These are phyloP conservation scores for Bimuria novae-zelandiae DNA, from an alignment of 2,329 filamentous ascomycete genomes.

Conservation along the genomic window DNA sequence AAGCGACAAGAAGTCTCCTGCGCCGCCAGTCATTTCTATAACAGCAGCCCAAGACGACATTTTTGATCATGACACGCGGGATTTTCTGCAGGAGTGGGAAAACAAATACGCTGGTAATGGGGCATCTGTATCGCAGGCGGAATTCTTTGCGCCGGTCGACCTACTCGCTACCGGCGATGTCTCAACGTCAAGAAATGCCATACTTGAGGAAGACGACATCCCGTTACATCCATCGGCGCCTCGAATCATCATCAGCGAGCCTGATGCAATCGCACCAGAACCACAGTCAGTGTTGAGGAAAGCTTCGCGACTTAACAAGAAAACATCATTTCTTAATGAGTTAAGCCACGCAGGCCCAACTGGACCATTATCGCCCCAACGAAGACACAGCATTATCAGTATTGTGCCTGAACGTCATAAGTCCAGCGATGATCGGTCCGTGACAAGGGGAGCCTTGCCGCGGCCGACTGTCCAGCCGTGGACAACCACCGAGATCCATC, in stretches of 20 bases:
- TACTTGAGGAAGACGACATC: constrained; percentile 5
- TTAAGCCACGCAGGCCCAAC: not conserved
- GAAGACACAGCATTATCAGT: constrained; percentile 3
- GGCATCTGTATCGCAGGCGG: constrained; percentile 7
- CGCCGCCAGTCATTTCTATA: constrained; percentile 1
- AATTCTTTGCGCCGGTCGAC: constrained; percentile 7
- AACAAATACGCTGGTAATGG: constrained; percentile 1
- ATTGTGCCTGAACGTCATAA: not conserved
- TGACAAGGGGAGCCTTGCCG: not conserved
- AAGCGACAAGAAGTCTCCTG: not conserved
- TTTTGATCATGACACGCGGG: not conserved
- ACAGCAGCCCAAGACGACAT: constrained; percentile 1
- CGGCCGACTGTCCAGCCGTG: constrained; percentile 2
- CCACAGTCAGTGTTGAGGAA: not conserved
- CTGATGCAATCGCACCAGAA: not conserved
- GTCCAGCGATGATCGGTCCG: not conserved
- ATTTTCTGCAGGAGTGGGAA: not conserved
- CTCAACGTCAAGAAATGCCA: not conserved
- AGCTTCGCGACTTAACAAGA: not conserved
- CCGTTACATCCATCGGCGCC: constrained; percentile 4
- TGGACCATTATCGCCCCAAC: not conserved
- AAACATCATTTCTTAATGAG: not conserved
- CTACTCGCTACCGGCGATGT: not conserved
- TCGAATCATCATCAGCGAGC: constrained; percentile 6
- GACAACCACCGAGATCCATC: not conserved